Conservation (phyloP, 1,139 yeast genomes). For the Suhomyces maxii region DNA sequence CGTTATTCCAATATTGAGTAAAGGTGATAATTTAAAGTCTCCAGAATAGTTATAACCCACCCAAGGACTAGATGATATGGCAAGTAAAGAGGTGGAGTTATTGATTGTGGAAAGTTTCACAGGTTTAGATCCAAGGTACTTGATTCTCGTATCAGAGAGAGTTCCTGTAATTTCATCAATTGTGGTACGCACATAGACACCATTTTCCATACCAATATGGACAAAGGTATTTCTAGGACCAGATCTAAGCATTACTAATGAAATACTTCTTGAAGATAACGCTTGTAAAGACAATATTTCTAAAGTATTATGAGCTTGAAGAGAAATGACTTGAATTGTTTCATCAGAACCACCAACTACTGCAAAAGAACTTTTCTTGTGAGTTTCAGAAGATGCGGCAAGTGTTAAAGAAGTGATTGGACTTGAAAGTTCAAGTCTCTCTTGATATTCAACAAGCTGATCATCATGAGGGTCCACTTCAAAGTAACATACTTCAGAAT, state of each 20-base stretch:
- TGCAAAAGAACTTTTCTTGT: slow-evolving; percentile 54
- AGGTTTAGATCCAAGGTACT: slow-evolving; percentile 70
- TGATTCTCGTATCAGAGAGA: slow-evolving; percentile 65
- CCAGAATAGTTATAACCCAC: slow-evolving; percentile 23
- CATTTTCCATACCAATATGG: slow-evolving; percentile 82
- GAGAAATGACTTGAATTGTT: slow-evolving; percentile 67
- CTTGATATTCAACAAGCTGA: slow-evolving; percentile 68
- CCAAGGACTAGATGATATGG: slow-evolving; percentile 48
- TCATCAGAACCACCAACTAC: slow-evolving; percentile 74
- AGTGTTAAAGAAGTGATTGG: slow-evolving; percentile 56
- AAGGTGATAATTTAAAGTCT: slow-evolving; percentile 43
- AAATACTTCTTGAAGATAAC: slow-evolving; percentile 57
- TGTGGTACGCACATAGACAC: slow-evolving; percentile 68
- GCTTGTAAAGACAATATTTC: slow-evolving; percentile 69
- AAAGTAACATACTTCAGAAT: slow-evolving; percentile 76
- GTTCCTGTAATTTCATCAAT: slow-evolving; percentile 63
- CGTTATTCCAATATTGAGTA: slow-evolving; percentile 31
- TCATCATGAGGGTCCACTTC: slow-evolving; percentile 68
- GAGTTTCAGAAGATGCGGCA: slow-evolving; percentile 44
- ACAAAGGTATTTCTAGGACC: slow-evolving; percentile 26
- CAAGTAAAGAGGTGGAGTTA: slow-evolving; percentile 31
- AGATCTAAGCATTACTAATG: slow-evolving; percentile 41
- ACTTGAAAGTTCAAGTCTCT: slow-evolving; percentile 54
- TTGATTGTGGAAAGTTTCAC: slow-evolving; percentile 48
- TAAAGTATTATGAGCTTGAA: slow-evolving; percentile 62